These are phyloP conservation scores for Didymella segeticola DNA, from an alignment of 2,329 filamentous ascomycete species.

Conservation along the genomic window DNA sequence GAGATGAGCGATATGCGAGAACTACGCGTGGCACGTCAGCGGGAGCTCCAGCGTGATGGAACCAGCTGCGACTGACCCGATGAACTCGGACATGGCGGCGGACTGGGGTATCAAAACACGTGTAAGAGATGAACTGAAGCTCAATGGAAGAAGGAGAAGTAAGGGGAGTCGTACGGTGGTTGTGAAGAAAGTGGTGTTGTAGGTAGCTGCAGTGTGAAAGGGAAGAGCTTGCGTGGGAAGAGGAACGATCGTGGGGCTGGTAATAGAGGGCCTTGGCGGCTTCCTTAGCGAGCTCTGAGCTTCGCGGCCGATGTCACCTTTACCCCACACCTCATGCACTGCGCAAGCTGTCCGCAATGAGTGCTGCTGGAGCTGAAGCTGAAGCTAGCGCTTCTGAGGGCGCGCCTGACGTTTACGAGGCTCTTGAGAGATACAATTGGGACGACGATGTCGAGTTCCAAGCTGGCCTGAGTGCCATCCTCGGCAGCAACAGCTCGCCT, in stretches of 20 bases:
- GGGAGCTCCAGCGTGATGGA: constrained; percentile 42
- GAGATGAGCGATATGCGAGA: constrained; percentile 96
- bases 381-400: constrained; percentile 27
- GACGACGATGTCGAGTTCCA: constrained; percentile 72
- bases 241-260: constrained; percentile 21
- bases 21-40: constrained; percentile 58
- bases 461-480: constrained; percentile 69
- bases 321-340: constrained; percentile 31
- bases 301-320: constrained; percentile 18
- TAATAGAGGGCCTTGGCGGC: constrained; percentile 29
- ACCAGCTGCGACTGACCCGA: constrained; percentile 59
- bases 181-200: constrained; percentile 22
- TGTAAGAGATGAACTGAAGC: constrained; percentile 30
- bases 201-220: constrained; percentile 26
- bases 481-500: constrained; percentile 63
- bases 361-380: constrained; percentile 14
- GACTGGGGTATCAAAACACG: constrained; percentile 35
- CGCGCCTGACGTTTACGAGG: constrained; percentile 57
- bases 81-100: constrained; percentile 65
- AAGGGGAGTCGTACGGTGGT: constrained; percentile 21
- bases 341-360: constrained; percentile 12
- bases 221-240: constrained; percentile 24
- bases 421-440: constrained; percentile 73
- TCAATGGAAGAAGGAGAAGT: constrained; percentile 30
- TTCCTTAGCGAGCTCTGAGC: constrained; percentile 20